Evolutionary conservation across 1,284 basidiomycete genomes (phyloP).

Genomic region (Inonotus hispidus): DNA sequence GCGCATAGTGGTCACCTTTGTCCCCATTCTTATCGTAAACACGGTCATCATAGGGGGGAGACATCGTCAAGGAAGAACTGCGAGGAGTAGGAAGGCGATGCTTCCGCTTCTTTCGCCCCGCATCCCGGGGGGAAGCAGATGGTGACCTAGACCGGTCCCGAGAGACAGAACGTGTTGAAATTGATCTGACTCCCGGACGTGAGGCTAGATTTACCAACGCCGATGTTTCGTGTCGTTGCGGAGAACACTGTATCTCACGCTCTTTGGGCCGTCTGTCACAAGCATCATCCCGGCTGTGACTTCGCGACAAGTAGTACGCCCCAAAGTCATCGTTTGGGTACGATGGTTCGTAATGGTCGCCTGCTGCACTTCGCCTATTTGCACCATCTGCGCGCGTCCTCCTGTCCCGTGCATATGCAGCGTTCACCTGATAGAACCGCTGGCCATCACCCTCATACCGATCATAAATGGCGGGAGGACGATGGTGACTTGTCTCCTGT

Average conservation of each 20-base stretch:
- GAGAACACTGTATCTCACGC: background rate
- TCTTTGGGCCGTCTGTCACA: background rate
- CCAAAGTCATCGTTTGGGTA: background rate
- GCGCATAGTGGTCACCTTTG: conserved; percentile 15
- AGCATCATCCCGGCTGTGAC: conserved; percentile 21
- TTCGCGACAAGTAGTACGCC: conserved; percentile 2
- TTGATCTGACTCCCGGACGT: conserved; percentile 1
- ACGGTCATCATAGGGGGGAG: conserved; percentile 10
- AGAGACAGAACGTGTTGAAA: background rate
- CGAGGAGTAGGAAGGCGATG: conserved; percentile 18
- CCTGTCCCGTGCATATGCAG: conserved; percentile 1
- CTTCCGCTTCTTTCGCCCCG: conserved; percentile 3
- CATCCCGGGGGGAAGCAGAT: background rate
- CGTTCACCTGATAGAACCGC: conserved; percentile 32
- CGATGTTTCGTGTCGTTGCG: background rate
- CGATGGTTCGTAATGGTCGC: conserved; percentile 16
- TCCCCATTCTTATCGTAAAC: conserved; percentile 14
- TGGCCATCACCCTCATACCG: conserved; percentile 39
- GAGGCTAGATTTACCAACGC: background rate
- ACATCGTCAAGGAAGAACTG: conserved; percentile 8
- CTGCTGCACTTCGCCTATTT: background rate
- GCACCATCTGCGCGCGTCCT: background rate
- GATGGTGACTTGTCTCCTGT: conserved; percentile 3
- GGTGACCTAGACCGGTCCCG: conserved; percentile 9
- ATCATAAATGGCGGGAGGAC: conserved; percentile 35